phyloP scores from a whole-genome alignment of 345 rosid species.

The Kernera saxatilis region DNA sequence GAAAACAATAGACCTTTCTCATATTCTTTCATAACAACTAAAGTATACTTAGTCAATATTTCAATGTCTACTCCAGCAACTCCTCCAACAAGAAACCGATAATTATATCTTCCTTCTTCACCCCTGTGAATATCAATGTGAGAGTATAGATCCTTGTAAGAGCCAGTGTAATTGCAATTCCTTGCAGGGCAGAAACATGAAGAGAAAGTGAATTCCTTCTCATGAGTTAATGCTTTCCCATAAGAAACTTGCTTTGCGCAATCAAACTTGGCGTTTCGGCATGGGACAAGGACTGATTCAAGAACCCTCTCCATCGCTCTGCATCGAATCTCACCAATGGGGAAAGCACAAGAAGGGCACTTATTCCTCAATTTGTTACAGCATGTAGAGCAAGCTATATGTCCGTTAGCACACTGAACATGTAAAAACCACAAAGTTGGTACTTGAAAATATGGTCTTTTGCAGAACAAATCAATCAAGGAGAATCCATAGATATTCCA shows the following conservation, averaged over 20 bases:
- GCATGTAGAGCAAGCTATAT: conserved; percentile 44
- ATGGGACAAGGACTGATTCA: conserved; percentile 28
- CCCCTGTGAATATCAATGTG: conserved; percentile 27
- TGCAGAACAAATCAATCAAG: no score
- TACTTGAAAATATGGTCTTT: no score
- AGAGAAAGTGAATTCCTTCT: conserved; percentile 26
- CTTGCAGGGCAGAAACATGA: conserved; percentile 42
- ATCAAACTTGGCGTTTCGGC: conserved; percentile 38
- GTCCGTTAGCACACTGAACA: conserved; percentile 57
- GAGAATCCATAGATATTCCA: background rate
- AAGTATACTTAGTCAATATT: background rate
- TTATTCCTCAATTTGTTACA: conserved; percentile 33
- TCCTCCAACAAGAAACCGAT: background rate
- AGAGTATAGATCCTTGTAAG: conserved; percentile 27
- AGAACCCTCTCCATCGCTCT: conserved; percentile 46
- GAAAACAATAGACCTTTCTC: conserved; percentile 16
- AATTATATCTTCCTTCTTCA: background rate
- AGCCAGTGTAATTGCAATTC: conserved; percentile 36
- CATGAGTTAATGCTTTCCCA: conserved; percentile 32
- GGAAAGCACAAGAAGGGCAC: conserved; percentile 38
- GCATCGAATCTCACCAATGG: conserved; percentile 44
- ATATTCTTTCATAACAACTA: conserved; percentile 1
- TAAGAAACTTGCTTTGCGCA: conserved; percentile 28
- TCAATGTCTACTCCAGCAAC: background rate
- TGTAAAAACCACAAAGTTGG: background rate